phyloP scores from a whole-genome alignment of 495 filamentous ascomycete genomes.

The Penicillium bialowiezense region DNA sequence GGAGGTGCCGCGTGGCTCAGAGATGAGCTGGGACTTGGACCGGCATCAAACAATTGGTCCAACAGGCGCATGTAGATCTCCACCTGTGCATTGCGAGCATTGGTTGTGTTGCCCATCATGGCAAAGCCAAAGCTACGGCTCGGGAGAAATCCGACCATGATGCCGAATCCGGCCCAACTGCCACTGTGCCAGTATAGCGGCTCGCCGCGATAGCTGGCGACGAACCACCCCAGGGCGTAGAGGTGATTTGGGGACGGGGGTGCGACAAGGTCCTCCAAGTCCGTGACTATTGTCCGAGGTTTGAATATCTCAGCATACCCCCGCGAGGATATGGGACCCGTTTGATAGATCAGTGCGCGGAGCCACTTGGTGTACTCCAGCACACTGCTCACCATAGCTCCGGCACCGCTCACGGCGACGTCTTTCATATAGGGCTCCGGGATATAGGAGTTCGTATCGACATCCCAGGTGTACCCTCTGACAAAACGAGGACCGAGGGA shows the following conservation, averaged over 20 bases:
- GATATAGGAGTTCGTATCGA: neutral
- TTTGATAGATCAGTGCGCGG: conserved; percentile 23
- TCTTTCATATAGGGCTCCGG: conserved; percentile 9
- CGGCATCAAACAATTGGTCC: neutral
- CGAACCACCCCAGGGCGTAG: conserved; percentile 18
- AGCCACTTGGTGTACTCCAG: conserved; percentile 51
- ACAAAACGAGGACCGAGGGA: neutral
- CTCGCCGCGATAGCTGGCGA: conserved; percentile 11
- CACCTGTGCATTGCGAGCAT: conserved; percentile 1
- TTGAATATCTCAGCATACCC: conserved; percentile 3
- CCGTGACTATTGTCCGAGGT: conserved; percentile 4
- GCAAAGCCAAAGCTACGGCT: neutral
- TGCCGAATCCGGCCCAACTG: conserved; percentile 7
- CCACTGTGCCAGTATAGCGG: conserved; percentile 11
- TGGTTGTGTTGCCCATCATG: conserved; percentile 8
- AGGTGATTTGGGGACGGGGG: conserved; percentile 2
- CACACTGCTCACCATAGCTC: conserved; percentile 45
- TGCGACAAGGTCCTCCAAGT: neutral
- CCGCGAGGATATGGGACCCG: conserved; percentile 2
- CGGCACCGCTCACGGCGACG: conserved; percentile 38
- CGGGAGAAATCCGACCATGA: conserved; percentile 6
- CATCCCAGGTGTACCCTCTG: conserved; percentile 8
- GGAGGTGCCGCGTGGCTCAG: neutral
- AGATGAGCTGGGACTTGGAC: neutral
- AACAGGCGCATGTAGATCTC: neutral